Evolutionary conservation across 139 green algal genomes (phyloP), one percentile per base, ranked within the genome.

Genomic region (Bryopsis sp.): DNA sequence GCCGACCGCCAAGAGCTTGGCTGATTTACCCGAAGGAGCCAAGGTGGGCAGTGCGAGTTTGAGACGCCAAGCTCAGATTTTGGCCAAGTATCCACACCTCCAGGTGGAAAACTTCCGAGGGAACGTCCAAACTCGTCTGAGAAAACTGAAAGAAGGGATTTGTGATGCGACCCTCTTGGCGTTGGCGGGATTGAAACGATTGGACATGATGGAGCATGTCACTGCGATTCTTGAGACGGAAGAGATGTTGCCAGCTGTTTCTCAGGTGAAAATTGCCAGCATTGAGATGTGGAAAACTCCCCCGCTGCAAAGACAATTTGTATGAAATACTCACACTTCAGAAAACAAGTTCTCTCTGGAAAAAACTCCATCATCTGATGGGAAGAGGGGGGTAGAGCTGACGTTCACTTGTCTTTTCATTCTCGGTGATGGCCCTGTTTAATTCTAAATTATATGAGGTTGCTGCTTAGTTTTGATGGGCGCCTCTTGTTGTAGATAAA

Each of bases 71-170:
- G 90, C 90, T 2, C 95, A 99, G 79, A 88, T 99, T 47, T 85
- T 98, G 46, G 77, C 85, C 75, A 94, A 92, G 77, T 95, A 93
- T 80, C 94, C 94, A n/a, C 76, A 88, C 73, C 83, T 96, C 1
- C 74, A 96, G 83, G 85, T 97, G 2, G 87, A 94, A 15, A 99
- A 98, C 82, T 99, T 99, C 89, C 86, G 94, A 47, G 92, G 93
- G 64, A 97, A 97, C 72, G 92, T 98, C 79, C 94, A 99, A 82
- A 94, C 86, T 3, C 85, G 94, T 22, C 75, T 99, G 43, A 85
- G 92, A 48, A 99, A 99, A 82, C 81, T 99, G 48, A 74, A 90
- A 54, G 94, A 99, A 77, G 94, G 88, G 38, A 85, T 77, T 22
- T 95, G 85, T 62, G 75, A 83, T 37, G 93, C 89, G 15, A 99